Percentiles rank a stretch among this genome's conserved stretches.
These are phyloP conservation scores for Sporothrix inflata DNA, from an alignment of 2,329 filamentous ascomycete genomes.

Conservation along the genomic window DNA sequence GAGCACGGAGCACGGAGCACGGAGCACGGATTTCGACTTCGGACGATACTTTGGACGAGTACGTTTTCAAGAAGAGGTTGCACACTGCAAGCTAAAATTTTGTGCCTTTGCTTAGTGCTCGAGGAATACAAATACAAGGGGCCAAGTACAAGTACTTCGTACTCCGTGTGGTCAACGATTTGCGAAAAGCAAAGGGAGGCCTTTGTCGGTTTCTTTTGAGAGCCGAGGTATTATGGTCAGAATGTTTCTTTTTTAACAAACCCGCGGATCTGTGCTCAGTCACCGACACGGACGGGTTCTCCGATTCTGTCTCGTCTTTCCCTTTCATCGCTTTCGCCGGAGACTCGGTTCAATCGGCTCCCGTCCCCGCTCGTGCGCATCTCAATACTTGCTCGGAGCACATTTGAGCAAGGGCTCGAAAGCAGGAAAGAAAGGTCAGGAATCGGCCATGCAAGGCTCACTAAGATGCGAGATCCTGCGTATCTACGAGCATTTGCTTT, in stretches of 20 bases:
- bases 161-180: no score
- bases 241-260: background rate
- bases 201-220: background rate
- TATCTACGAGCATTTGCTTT: background rate
- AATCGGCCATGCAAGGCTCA: background rate
- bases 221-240: constrained; percentile 1
- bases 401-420: background rate
- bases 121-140: background rate
- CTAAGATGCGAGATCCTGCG: background rate
- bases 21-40: background rate
- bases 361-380: background rate
- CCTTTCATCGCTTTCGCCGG: background rate
- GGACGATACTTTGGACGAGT: no score
- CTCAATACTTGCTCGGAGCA: constrained; percentile 4
- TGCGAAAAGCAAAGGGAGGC: background rate
- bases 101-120: background rate
- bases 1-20: background rate
- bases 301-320: background rate
- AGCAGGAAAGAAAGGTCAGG: background rate
- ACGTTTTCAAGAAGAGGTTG: background rate
- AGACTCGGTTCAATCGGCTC: constrained; percentile 11
- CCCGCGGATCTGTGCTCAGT: background rate
- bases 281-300: constrained; percentile 5
- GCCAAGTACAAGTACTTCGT: background rate
- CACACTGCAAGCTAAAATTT: background rate